A percentile compares a stretch with the other conserved stretches of the same genome.
Evolutionary conservation across 768 basidiomycete genomes (phyloP).

Genomic region (Tremella mesenterica): DNA sequence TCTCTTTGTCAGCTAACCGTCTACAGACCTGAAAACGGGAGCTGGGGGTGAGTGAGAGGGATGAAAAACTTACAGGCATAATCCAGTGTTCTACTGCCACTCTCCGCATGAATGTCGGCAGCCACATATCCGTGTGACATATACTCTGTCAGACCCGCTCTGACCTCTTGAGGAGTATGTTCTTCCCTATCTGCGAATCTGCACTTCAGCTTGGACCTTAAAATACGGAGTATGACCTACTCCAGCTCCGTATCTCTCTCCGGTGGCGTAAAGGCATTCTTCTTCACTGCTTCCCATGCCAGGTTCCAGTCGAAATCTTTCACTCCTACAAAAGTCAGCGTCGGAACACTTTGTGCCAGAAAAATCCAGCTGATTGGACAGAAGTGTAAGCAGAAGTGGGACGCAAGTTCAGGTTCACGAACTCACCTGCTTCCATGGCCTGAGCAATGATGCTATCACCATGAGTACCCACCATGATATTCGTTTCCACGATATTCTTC

Average conservation of each 20-base stretch:
- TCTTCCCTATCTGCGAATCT: constrained; percentile 58
- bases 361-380: no score
- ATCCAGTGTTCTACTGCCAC: constrained; percentile 67
- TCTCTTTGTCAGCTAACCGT: constrained; percentile 47
- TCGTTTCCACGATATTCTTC: constrained; percentile 79
- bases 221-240: constrained; percentile 47
- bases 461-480: constrained; percentile 78
- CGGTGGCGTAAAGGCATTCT: constrained; percentile 56
- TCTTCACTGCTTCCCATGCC: constrained; percentile 67
- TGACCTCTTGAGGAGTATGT: constrained; percentile 53
- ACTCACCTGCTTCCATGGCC: constrained; percentile 28
- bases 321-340: constrained; percentile 47
- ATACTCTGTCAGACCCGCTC: constrained; percentile 69
- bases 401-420: not conserved
- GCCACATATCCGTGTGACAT: constrained; percentile 65
- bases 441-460: constrained; percentile 45
- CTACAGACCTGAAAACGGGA: no score
- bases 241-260: constrained; percentile 44
- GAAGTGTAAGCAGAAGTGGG: no score
- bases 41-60: not conserved
- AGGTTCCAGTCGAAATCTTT: constrained; percentile 56
- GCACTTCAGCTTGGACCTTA: not conserved
- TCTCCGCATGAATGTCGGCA: constrained; percentile 67
- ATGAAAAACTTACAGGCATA: constrained; percentile 66
- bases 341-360: no score